Base-by-base conservation (phyloP, 2,329 filamentous ascomycete genomes). In the Xylaria sp. region DNA sequence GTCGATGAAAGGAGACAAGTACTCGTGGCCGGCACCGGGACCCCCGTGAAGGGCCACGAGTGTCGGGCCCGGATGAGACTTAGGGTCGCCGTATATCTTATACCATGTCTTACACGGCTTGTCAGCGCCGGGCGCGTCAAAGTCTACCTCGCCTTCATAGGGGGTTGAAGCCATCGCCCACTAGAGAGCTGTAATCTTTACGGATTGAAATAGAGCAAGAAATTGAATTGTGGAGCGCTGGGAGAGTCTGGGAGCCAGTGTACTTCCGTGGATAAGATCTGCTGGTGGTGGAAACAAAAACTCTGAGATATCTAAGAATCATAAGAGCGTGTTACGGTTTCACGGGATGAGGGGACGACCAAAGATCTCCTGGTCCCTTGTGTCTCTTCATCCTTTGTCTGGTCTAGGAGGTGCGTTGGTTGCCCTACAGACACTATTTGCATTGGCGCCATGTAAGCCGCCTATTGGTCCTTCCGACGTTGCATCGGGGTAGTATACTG, bases 1-100 rank as follows among this genome's bases (percentile, higher is more conserved):
- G 28, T 86, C 83, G 63, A 89, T 84, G 66, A 92, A 81, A 10
- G 89, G 88, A 28, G 89, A 87, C 3, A 91, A 83, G 74, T 90
- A 84, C 73, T 89, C 84, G 71, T 91, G 89, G 20, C 84, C 84
- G 1, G 85, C 84, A 1, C 71, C 71, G 3, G 69, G 69, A 2
- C 69, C 71, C 0, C 71, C 71, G 55, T 68, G 67, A 4, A 71
- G 64, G 2, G 60, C 67, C 6, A 73, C 57, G 31, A 12, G 71
- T 8, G 39, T 60, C 9, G 68, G 1, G 85, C 87, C 0, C 88
- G 77, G 25, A 54, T 69, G 55, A 23, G 55, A 59, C 20, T 20
- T 20, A 59, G 62, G 51, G 31, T 33, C n/a, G 36, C 67, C 67
- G 15, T 46, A 13, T 12, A 48, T 20, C n/a, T 48, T 48, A n/a